Evolutionary conservation across 106 monocot genomes (phyloP).

Genomic region (Acanthochlamys bracteata): DNA sequence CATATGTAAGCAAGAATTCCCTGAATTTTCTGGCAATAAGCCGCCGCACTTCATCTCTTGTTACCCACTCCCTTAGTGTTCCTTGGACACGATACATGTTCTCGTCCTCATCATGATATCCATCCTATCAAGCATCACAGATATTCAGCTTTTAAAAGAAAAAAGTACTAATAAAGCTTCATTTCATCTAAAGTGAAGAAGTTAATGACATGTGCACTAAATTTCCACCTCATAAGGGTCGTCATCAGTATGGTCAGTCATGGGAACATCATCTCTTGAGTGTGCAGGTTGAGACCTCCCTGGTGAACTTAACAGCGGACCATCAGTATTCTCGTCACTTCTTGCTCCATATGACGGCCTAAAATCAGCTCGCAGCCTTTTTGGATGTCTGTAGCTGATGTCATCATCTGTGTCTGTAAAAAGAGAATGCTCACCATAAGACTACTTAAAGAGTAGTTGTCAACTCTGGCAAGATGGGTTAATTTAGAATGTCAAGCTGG

Average conservation of each 20-base stretch:
- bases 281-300: constrained; percentile 71
- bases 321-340: constrained; percentile 73
- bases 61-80: constrained; percentile 91
- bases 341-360: constrained; percentile 53
- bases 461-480: no score
- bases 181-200: not conserved
- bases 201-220: not conserved
- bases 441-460: no score
- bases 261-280: constrained; percentile 78
- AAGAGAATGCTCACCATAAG: not conserved
- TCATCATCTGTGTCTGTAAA: constrained; percentile 89
- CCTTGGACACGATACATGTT: constrained; percentile 98
- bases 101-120: constrained; percentile 82
- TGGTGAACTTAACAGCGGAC: constrained; percentile 72
- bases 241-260: constrained; percentile 92
- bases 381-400: constrained; percentile 49
- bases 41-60: constrained; percentile 94
- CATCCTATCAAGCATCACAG: constrained; percentile 49
- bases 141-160: not conserved
- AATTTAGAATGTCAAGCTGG: no score
- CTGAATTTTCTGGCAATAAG: constrained; percentile 93
- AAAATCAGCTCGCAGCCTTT: constrained; percentile 75
- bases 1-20: constrained; percentile 86
- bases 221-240: constrained; percentile 74
- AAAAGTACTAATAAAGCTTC: not conserved